Evolutionary conservation across 768 basidiomycete genomes (phyloP), one percentile per base, ranked within the genome.

Genomic region (Termitomyces eurrhizus): DNA sequence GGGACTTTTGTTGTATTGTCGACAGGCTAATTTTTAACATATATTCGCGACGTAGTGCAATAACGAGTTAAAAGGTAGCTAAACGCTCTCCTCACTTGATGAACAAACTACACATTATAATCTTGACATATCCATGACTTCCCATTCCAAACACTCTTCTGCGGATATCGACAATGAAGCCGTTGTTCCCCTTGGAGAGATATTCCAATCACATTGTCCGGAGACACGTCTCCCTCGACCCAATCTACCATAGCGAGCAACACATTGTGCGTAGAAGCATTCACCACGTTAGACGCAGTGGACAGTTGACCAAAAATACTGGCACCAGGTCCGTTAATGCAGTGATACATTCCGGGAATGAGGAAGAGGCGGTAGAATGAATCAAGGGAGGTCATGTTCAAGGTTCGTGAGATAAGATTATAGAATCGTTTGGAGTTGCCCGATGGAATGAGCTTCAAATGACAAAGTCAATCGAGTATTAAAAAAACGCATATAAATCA

Each of bases 291-390:
- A 21, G 56, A 39, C 4, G 32, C 33, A 9, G 13, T 44, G 9
- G 4, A 50, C 14, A 33, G 2, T 44, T 62, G 56, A 26, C 61
- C 61, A 42, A 58, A 62, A 2, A 33, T 24, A 9, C 12, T 7
- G 7, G 61, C 56, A 11, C 61, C 60, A 7, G 60, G 60, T 21
- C 56, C 56, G 39, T 21, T 26, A 9, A 2, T 4, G 46, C 61
- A 62, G n/a, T 62, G 57, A 18, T 36, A 29, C 61, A 55, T 44
- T 4, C 53, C 54, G 3, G 41, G 61, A 36, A 58, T 39, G 9
- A 62, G 57, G 46, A 62, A 58, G 29, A 62, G 61, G 52, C 61
- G 61, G 48, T 58, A 62, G 46, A 62, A 62, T 7, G 61, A 35
- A 36, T 62, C 57, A 12, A 62, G 16, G 33, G 33, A 44, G 0